Evolutionary conservation across 345 rosid genomes (phyloP), one percentile per base, ranked within the genome.

Genomic region (Corymbia maculata): DNA sequence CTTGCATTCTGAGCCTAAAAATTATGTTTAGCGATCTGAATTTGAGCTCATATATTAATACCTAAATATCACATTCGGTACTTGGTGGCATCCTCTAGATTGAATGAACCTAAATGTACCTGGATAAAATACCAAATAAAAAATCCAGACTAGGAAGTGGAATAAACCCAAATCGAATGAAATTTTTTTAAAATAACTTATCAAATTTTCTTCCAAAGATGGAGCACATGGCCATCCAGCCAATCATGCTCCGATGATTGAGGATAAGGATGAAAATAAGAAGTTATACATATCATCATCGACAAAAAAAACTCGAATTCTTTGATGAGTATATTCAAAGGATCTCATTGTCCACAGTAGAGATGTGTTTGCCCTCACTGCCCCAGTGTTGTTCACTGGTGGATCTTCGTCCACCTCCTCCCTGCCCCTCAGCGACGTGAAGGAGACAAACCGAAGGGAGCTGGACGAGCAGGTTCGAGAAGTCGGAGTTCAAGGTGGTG

Each of bases 311-410:
- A 55, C 61, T 55, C 61, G 22, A 3, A 55, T 55, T 22, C 61
- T 55, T 55, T 4, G 5, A 0, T 55, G 61, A 0, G 22, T 55
- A 55, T 8, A 0, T 5, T 55, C 61, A 0, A 55, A 55, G 28
- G 28, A 55, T 55, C 12, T 55, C 28, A 2, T 55, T 22, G 9
- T 55, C 28, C 61, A 55, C 28, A 21, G 4, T 19, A 55, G 61
- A 55, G 61, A 55, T 26, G 9, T 55, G 61, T 22, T 26, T 12
- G 61, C 61, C 28, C 61, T 55, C 28, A 0, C 61, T 8, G 61
- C 61, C 59, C 61, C 22, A 55, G 61, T 55, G 61, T 55, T 0
- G 61, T 55, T 26, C 68, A 2, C 32, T 26, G 30, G 68, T 59
- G 68, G 68, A 59, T 59, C 68, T 26, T 12, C 0, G 68, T 59